These are phyloP conservation scores for Syncephalastrum monosporum DNA, from an alignment of 371 early-diverging fungal genomes.

Conservation along the genomic window DNA sequence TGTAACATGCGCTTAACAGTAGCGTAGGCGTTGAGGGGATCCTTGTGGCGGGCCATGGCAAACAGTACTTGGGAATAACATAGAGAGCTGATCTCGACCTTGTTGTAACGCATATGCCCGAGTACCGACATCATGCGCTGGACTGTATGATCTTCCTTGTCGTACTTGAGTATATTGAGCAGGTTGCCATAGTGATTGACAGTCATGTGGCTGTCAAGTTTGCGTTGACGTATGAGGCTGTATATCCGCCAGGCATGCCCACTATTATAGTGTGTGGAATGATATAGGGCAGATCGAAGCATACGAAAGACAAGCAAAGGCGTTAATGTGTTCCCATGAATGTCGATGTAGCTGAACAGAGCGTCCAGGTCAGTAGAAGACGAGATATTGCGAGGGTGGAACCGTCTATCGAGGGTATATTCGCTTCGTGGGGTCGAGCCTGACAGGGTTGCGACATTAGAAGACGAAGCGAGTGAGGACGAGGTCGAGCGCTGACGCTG, in stretches of 20 bases:
- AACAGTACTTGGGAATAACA: conserved; percentile 35
- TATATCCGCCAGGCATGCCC: conserved; percentile 38
- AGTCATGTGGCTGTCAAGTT: conserved; percentile 24
- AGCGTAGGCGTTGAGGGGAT: conserved; percentile 21
- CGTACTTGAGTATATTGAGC: conserved; percentile 36
- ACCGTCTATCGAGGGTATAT: conserved; percentile 3
- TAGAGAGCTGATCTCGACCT: conserved; percentile 10
- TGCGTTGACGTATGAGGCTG: conserved; percentile 25
- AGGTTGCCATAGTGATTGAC: conserved; percentile 39
- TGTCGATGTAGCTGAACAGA: conserved; percentile 9
- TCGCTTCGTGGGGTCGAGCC: too few species aligned
- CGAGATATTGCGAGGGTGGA: conserved; percentile 15
- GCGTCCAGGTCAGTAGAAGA: conserved; percentile 11
- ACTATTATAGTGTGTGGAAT: conserved; percentile 17
- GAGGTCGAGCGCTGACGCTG: not conserved
- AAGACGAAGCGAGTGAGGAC: too few species aligned
- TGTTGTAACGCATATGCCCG: conserved; percentile 23
- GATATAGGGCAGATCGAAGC: conserved; percentile 32
- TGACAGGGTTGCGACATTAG: too few species aligned
- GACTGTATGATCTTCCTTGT: conserved; percentile 8
- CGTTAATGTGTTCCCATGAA: conserved; percentile 1
- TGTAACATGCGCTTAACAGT: conserved; percentile 19
- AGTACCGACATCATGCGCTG: conserved; percentile 25
- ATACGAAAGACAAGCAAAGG: conserved; percentile 21
- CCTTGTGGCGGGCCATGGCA: conserved; percentile 29